phyloP scores from a whole-genome alignment of 176 grass and related monocot genomes.

The Hyparrhenia diplandra region DNA sequence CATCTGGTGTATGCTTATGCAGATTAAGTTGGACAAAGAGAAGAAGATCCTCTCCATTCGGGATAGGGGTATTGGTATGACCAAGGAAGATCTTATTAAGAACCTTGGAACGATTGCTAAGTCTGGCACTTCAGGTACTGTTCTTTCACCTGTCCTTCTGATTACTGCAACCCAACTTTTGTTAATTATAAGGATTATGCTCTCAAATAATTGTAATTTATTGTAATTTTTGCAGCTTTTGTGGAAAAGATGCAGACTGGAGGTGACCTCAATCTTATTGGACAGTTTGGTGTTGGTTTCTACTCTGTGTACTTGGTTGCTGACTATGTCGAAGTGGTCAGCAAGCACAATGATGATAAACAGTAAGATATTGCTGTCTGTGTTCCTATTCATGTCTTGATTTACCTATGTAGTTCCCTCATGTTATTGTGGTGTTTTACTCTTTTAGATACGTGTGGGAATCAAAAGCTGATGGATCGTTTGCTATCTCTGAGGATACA shows the following conservation, averaged over 20 bases:
- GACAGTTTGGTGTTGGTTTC: conserved; percentile 90
- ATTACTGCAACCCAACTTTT: neutral
- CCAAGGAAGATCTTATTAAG: conserved; percentile 92
- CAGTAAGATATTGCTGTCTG: conserved; percentile 44
- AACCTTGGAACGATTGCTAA: conserved; percentile 92
- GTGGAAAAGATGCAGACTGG: conserved; percentile 88
- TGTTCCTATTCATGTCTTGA: too few relatives aligned
- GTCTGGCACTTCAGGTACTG: conserved; percentile 84
- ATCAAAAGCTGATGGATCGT: too few relatives aligned
- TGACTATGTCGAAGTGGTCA: conserved; percentile 95
- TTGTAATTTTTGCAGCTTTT: conserved; percentile 56
- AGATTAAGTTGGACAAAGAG: too few relatives aligned
- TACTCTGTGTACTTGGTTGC: conserved; percentile 96
- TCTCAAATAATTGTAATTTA: conserved; percentile 12
- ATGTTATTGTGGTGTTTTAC: too few relatives aligned
- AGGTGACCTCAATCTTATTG: conserved; percentile 89
- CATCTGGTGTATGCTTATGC: too few relatives aligned
- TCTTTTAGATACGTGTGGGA: too few relatives aligned
- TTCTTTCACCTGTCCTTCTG: neutral
- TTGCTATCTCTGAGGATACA: conserved; percentile 65
- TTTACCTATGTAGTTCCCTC: too few relatives aligned
- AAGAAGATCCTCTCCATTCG: too few relatives aligned
- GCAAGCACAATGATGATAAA: conserved; percentile 98
- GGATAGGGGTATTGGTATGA: conserved; percentile 56
- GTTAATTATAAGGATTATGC: too few relatives aligned